Conservation (phyloP, 2,329 filamentous ascomycete genomes). For the Neopestalotiopsis rosae region DNA sequence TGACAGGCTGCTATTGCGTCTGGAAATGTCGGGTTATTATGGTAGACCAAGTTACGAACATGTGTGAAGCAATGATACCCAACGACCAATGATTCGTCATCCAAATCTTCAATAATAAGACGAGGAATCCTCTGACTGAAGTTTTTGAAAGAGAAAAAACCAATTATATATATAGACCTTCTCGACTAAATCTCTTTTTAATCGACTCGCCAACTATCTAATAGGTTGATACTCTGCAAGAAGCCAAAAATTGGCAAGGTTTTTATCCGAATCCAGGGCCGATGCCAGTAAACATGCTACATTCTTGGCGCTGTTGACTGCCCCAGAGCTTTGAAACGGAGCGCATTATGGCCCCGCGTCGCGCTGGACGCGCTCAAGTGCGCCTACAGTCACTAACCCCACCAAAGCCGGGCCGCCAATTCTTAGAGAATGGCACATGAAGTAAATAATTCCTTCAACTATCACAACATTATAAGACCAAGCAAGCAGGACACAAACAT, state of each 20-base stretch:
- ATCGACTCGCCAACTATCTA: too few relatives aligned
- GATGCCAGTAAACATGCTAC: not conserved
- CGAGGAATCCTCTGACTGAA: too few relatives aligned
- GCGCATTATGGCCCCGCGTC: conserved; percentile 14
- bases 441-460: not conserved
- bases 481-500: conserved; percentile 37
- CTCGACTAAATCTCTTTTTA: too few relatives aligned
- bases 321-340: not conserved
- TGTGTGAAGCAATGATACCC: conserved; percentile 26
- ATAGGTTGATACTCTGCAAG: too few relatives aligned
- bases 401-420: conserved; percentile 4
- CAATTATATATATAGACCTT: too few relatives aligned
- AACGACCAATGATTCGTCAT: not conserved
- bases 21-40: conserved; percentile 77
- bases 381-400: conserved; percentile 3
- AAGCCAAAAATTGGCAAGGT: too few relatives aligned
- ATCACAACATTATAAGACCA: not conserved
- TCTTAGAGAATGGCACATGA: not conserved
- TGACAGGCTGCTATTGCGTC: conserved; percentile 68
- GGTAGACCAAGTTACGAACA: conserved; percentile 29
- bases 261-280: too few relatives aligned
- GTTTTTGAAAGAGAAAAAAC: too few relatives aligned
- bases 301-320: not conserved
- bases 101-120: too few relatives aligned
- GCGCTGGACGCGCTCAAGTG: conserved; percentile 16